These are phyloP conservation scores for Blastobotrys malaysiensis DNA, from an alignment of 1,139 yeast species.

Conservation along the genomic window DNA sequence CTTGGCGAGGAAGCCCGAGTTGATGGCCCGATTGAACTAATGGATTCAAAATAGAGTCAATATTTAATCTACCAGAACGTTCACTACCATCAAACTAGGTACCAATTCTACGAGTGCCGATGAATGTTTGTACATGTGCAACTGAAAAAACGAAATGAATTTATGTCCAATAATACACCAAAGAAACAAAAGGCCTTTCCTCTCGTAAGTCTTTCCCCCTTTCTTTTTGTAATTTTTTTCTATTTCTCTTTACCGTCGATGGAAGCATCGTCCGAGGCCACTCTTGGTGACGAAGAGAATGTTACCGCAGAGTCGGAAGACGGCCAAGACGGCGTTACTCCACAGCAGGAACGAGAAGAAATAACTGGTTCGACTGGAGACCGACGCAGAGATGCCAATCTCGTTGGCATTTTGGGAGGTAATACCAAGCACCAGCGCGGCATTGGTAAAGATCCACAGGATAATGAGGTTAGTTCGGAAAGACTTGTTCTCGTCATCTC, in stretches of 20 bases:
- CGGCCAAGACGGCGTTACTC: slow-evolving; percentile 77
- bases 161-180: neutral
- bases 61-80: neutral
- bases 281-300: slow-evolving; percentile 48
- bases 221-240: neutral
- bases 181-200: neutral
- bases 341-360: slow-evolving; percentile 71
- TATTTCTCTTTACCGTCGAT: slow-evolving; percentile 17
- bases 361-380: slow-evolving; percentile 41
- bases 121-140: too few relatives aligned
- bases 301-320: slow-evolving; percentile 68
- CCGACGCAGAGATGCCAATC: slow-evolving; percentile 33
- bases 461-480: slow-evolving; percentile 79
- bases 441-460: slow-evolving; percentile 74
- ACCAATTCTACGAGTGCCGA: too few relatives aligned
- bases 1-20: neutral
- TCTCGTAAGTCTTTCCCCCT: neutral
- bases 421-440: slow-evolving; percentile 64
- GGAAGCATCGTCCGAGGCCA: slow-evolving; percentile 28
- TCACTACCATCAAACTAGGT: too few relatives aligned
- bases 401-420: slow-evolving; percentile 31
- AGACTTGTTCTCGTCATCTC: slow-evolving; percentile 58
- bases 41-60: neutral
- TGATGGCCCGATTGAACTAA: neutral
- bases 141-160: too few relatives aligned